phyloP scores from a whole-genome alignment of 169 alveolate genomes.

The Plasmodium relictum region DNA sequence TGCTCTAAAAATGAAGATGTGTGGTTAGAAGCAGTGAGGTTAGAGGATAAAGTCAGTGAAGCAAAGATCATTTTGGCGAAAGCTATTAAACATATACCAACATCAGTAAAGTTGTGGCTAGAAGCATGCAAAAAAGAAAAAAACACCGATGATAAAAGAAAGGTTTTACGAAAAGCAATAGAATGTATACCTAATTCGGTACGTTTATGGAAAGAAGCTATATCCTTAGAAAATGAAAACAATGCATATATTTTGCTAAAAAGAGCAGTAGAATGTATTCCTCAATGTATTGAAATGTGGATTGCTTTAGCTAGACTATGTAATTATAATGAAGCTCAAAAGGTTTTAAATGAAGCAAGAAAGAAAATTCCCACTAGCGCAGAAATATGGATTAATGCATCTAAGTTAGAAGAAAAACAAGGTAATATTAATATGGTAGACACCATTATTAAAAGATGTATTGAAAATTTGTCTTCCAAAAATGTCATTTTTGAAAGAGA shows the following conservation, averaged over 20 bases:
- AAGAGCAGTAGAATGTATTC: constrained; percentile 99
- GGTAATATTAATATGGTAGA: constrained; percentile 89
- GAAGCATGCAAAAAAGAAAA: constrained; percentile 95
- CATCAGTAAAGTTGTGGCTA: constrained; percentile 96
- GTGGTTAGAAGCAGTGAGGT: constrained; percentile 99
- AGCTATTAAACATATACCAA: constrained; percentile 91
- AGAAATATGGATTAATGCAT: constrained; percentile 97
- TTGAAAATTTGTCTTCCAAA: constrained; percentile 88
- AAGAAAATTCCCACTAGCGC: constrained; percentile 96
- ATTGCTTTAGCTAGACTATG: constrained; percentile 97
- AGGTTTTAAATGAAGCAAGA: constrained; percentile 97
- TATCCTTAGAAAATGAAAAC: constrained; percentile 94
- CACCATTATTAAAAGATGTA: constrained; percentile 90
- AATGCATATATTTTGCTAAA: constrained; percentile 95
- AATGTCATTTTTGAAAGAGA: constrained; percentile 89
- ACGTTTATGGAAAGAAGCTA: constrained; percentile 98
- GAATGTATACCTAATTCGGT: constrained; percentile 97
- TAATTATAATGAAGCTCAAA: constrained; percentile 97
- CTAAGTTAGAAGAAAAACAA: constrained; percentile 97
- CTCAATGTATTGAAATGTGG: constrained; percentile 98
- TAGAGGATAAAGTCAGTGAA: constrained; percentile 94
- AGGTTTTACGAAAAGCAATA: constrained; percentile 95
- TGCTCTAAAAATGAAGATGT: constrained; percentile 98
- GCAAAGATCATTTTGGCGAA: constrained; percentile 95
- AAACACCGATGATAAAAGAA: constrained; percentile 89